A percentile compares a stretch with the other conserved stretches of the same genome.
These are phyloP conservation scores for Pichia phayaonensis DNA, from an alignment of 805 yeast species.

Conservation along the genomic window DNA sequence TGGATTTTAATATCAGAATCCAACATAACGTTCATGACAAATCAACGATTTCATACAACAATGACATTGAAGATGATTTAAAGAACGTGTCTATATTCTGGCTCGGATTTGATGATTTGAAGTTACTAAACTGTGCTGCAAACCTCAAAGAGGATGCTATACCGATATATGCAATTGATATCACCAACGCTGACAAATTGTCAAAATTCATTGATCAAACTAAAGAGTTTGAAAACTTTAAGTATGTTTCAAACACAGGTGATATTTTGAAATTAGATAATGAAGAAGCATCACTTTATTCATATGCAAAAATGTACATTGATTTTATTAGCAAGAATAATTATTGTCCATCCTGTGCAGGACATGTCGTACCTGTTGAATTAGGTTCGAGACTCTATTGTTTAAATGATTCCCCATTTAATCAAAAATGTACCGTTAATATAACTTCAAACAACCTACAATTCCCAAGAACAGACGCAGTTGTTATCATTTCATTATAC, in stretches of 20 bases:
- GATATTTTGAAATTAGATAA: constrained; percentile 20
- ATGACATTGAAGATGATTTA: neutral
- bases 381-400: constrained; percentile 61
- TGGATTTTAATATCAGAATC: constrained; percentile 4
- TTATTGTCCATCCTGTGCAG: constrained; percentile 86
- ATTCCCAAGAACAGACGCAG: constrained; percentile 91
- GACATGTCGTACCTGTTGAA: constrained; percentile 49
- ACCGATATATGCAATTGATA: constrained; percentile 60
- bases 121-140: constrained; percentile 1
- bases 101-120: constrained; percentile 8
- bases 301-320: constrained; percentile 76
- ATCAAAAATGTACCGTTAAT: constrained; percentile 31
- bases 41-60: neutral
- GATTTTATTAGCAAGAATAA: constrained; percentile 76
- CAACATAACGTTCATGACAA: neutral
- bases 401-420: constrained; percentile 26
- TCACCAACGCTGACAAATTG: constrained; percentile 27
- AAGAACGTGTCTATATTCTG: constrained; percentile 5
- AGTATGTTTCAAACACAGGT: neutral
- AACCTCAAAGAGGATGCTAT: constrained; percentile 33
- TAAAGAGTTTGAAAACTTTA: neutral
- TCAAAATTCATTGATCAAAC: neutral
- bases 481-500: constrained; percentile 72
- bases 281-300: constrained; percentile 57
- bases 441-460: constrained; percentile 55